These are phyloP conservation scores for Aureobasidium melanogenum DNA, from an alignment of 2,329 filamentous ascomycete genomes.

Conservation along the genomic window DNA sequence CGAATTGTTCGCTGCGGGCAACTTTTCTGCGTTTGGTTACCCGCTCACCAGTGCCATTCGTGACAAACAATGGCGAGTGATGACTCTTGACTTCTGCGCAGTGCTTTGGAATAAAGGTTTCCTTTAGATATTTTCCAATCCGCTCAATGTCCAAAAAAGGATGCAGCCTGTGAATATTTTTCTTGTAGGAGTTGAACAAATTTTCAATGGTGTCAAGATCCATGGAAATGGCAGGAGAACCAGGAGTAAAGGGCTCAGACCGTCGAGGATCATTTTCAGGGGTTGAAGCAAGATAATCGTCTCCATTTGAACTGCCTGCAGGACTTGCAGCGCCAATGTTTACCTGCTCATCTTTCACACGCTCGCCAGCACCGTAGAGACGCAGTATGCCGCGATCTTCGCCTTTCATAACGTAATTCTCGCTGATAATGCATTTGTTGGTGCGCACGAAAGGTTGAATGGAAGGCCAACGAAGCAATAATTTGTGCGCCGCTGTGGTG, in stretches of 20 bases:
- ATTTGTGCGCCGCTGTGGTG: conserved; percentile 77
- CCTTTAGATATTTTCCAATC: conserved; percentile 31
- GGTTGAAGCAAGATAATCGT: conserved; percentile 28
- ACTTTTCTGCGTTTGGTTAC: conserved; percentile 12
- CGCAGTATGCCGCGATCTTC: conserved; percentile 29
- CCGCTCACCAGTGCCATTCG: conserved; percentile 8
- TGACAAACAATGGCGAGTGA: conserved; percentile 8
- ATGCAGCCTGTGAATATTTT: conserved; percentile 54
- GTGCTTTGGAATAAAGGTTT: conserved; percentile 32
- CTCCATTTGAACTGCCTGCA: conserved; percentile 30
- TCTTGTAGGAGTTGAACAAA: conserved; percentile 48
- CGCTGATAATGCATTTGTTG: conserved; percentile 4
- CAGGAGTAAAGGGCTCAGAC: conserved; percentile 28
- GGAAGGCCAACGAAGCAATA: conserved; percentile 57
- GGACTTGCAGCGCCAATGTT: conserved; percentile 30
- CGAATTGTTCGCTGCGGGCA: neutral
- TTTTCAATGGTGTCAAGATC: conserved; percentile 41
- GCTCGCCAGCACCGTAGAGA: conserved; percentile 30
- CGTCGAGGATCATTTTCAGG: conserved; percentile 29
- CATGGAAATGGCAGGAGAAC: conserved; percentile 38
- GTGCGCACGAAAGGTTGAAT: conserved; percentile 19
- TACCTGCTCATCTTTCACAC: conserved; percentile 27
- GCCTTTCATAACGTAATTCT: conserved; percentile 29
- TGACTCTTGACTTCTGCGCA: neutral
- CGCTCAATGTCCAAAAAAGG: conserved; percentile 50